phyloP scores from a whole-genome alignment of 495 filamentous ascomycete genomes.

The Tuber melanosporum region DNA sequence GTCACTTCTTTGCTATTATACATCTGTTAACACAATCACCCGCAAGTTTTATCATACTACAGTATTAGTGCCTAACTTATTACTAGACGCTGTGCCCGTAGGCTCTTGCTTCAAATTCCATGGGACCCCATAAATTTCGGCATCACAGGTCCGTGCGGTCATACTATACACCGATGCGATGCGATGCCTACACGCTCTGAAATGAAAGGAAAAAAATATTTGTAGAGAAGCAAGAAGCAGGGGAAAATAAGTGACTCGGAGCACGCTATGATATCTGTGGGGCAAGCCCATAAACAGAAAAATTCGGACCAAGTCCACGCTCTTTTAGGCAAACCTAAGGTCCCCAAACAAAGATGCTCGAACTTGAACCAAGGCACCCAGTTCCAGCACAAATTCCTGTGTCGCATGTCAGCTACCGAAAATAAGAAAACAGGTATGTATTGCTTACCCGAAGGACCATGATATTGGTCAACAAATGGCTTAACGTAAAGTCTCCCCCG shows the following conservation, averaged over 20 bases:
- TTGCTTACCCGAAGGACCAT: slow-evolving; percentile 55
- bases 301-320: neutral
- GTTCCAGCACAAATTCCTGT: slow-evolving; percentile 79
- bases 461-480: slow-evolving; percentile 78
- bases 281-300: slow-evolving; percentile 10
- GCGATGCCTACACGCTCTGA: neutral
- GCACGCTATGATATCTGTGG: slow-evolving; percentile 19
- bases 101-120: neutral
- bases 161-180: neutral
- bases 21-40: neutral
- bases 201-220: neutral
- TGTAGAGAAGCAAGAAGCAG: neutral
- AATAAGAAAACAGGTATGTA: neutral
- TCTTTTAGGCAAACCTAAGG: slow-evolving; percentile 54
- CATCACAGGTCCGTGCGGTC: neutral
- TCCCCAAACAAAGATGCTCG: slow-evolving; percentile 81
- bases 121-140: neutral
- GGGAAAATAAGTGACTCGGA: neutral
- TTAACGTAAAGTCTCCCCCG: slow-evolving; percentile 59
- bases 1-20: neutral
- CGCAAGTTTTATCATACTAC: neutral
- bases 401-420: slow-evolving; percentile 48
- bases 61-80: neutral
- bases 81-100: neutral
- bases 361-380: slow-evolving; percentile 79